Evolutionary conservation across 164 flowering plant genomes (phyloP).

Genomic region (Pachysandra terminalis): DNA sequence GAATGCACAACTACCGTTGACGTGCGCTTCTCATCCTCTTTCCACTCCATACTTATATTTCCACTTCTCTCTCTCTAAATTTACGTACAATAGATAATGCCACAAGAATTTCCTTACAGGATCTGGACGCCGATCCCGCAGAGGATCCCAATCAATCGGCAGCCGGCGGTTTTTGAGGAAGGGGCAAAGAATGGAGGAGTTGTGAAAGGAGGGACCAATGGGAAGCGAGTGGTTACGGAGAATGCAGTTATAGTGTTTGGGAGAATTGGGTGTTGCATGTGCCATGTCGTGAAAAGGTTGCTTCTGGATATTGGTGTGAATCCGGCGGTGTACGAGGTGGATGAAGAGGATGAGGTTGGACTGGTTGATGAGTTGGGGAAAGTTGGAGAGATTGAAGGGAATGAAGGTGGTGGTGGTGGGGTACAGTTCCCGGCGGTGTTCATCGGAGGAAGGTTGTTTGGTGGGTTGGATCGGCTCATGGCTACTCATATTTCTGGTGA

Average conservation of each 20-base stretch:
- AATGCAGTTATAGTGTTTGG: constrained; percentile 67
- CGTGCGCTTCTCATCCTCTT: constrained; percentile 8
- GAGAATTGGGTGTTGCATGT: constrained; percentile 73
- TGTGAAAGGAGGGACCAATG: background rate
- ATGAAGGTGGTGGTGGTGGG: background rate
- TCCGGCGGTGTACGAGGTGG: constrained; percentile 67
- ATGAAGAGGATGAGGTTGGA: constrained; percentile 43
- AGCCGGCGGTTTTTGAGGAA: background rate
- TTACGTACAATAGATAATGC: constrained; percentile 28
- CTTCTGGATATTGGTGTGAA: constrained; percentile 64
- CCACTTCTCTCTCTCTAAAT: constrained; percentile 2
- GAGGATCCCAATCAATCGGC: background rate
- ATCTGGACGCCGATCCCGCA: constrained; percentile 29
- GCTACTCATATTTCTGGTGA: constrained; percentile 74
- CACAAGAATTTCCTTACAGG: constrained; percentile 55
- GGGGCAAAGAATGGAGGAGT: background rate
- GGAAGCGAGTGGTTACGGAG: constrained; percentile 40
- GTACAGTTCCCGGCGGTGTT: constrained; percentile 56
- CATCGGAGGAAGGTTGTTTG: constrained; percentile 65
- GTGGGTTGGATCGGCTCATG: constrained; percentile 70
- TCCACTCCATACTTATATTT: background rate
- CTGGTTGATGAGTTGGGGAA: constrained; percentile 23
- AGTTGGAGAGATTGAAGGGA: constrained; percentile 4
- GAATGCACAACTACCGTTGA: constrained; percentile 21
- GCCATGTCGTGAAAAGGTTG: constrained; percentile 65